Conservation (phyloP, 2,329 filamentous ascomycete genomes). For the Scytalidium lignicola region DNA sequence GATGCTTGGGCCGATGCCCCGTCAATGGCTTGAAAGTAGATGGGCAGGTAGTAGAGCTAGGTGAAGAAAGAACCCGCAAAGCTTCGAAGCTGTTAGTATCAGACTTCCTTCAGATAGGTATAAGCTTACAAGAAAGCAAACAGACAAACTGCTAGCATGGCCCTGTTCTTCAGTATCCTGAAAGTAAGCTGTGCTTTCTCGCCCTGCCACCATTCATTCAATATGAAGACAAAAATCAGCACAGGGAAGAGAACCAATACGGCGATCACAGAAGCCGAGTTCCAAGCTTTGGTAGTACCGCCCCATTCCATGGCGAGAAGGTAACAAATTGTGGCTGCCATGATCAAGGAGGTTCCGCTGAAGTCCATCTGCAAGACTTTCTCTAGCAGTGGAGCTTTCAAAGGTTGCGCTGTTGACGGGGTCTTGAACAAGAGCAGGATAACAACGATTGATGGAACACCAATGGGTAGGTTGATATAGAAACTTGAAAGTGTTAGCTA, state of each 20-base stretch:
- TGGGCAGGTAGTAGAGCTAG: slow-evolving; percentile 10
- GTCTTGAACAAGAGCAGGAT: slow-evolving; percentile 30
- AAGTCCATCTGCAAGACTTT: slow-evolving; percentile 41
- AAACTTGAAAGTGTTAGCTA: slow-evolving; percentile 21
- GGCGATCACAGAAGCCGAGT: slow-evolving; percentile 32
- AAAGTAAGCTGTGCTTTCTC: slow-evolving; percentile 19
- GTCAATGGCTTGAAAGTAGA: slow-evolving; percentile 27
- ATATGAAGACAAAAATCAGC: slow-evolving; percentile 25
- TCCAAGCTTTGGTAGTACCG: slow-evolving; percentile 37
- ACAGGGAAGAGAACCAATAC: slow-evolving; percentile 30
- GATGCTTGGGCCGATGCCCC: slow-evolving; percentile 10
- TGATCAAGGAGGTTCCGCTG: slow-evolving; percentile 35
- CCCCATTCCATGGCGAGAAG: slow-evolving; percentile 40
- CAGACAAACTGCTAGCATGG: slow-evolving; percentile 1
- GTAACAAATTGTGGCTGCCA: slow-evolving; percentile 35
- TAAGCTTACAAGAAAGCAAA: neutral
- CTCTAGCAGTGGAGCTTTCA: slow-evolving; percentile 30
- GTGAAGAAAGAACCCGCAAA: slow-evolving; percentile 7
- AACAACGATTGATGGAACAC: slow-evolving; percentile 29
- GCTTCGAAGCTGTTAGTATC: slow-evolving; percentile 5
- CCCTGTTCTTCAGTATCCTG: neutral
- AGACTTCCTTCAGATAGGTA: neutral
- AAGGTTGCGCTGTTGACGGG: slow-evolving; percentile 24
- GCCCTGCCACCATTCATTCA: slow-evolving; percentile 33
- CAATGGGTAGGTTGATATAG: slow-evolving; percentile 35